Conservation (phyloP, 2,329 filamentous ascomycete genomes). For the Sporothrix globosa region DNA sequence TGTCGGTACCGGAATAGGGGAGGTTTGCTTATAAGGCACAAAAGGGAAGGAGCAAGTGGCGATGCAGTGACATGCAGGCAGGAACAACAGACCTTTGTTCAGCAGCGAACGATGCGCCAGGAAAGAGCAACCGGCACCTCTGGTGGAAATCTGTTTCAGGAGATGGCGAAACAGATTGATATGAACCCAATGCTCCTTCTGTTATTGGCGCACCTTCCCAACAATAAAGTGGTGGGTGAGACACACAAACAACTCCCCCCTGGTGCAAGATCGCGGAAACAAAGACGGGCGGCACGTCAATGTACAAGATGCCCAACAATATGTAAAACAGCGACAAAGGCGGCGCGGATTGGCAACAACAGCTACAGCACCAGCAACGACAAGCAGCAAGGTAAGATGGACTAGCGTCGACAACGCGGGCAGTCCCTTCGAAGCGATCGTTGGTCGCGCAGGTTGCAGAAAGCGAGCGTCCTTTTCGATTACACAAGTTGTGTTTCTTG, state of each 20-base stretch:
- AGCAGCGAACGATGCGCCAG: not conserved
- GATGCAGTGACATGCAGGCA: not conserved
- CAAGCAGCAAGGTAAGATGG: not conserved
- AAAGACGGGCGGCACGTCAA: conserved; percentile 5
- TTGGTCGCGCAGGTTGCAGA: conserved; percentile 30
- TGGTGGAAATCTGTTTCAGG: not conserved
- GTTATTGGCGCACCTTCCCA: conserved; percentile 3
- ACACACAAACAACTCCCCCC: conserved; percentile 3
- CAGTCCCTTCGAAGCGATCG: not conserved
- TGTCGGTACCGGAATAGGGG: not conserved
- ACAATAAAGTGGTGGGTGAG: conserved; percentile 1
- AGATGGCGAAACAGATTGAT: not conserved
- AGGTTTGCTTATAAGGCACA: conserved; percentile 19
- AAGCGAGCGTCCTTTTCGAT: conserved; percentile 24
- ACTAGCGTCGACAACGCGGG: not conserved
- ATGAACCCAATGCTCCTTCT: conserved; percentile 20
- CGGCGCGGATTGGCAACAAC: not conserved
- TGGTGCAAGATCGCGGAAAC: not conserved
- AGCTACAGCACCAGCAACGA: not conserved
- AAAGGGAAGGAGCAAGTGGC: conserved; percentile 22
- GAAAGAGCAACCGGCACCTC: conserved; percentile 20
- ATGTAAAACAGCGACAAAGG: conserved; percentile 5
- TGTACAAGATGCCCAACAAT: not conserved
- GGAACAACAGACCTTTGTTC: not conserved
- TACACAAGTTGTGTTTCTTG: conserved; percentile 27